Percentiles rank a stretch among this genome's conserved stretches.
phyloP scores from a whole-genome alignment of 1,284 basidiomycete species.

The Rhodotorula sp. region DNA sequence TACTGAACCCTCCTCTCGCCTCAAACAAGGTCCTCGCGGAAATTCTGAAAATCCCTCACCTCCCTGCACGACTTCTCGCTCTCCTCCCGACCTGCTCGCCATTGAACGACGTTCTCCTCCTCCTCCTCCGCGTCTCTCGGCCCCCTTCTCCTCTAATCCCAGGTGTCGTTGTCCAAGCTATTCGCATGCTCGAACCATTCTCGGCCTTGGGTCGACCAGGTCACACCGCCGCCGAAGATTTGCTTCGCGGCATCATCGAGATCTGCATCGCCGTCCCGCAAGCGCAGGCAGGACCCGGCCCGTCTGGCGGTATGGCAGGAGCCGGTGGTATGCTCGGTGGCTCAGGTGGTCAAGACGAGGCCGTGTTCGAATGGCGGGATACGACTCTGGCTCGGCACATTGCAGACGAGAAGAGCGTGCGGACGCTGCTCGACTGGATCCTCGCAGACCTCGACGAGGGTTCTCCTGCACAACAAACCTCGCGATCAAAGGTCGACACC shows the following conservation, averaged over 20 bases:
- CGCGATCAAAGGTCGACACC: constrained; percentile 26
- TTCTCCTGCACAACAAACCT: constrained; percentile 33
- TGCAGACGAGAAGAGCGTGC: constrained; percentile 71
- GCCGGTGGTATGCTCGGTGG: background rate
- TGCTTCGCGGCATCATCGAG: constrained; percentile 91
- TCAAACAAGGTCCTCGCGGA: constrained; percentile 85
- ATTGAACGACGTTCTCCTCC: constrained; percentile 85
- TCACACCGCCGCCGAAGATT: constrained; percentile 83
- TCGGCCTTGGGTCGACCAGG: constrained; percentile 71
- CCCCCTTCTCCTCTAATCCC: constrained; percentile 58
- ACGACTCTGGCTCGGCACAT: constrained; percentile 88
- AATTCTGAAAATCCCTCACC: constrained; percentile 75
- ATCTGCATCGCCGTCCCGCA: constrained; percentile 71
- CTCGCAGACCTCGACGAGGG: constrained; percentile 61
- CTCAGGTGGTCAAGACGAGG: constrained; percentile 14
- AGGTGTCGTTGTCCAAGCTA: constrained; percentile 60
- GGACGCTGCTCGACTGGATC: constrained; percentile 75
- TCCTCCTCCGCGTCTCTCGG: constrained; percentile 90
- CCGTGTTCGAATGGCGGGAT: constrained; percentile 46
- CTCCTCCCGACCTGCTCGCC: constrained; percentile 71
- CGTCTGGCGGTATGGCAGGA: constrained; percentile 2
- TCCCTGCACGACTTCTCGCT: constrained; percentile 77
- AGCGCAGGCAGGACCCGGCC: constrained; percentile 17
- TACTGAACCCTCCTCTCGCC: background rate
- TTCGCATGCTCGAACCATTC: constrained; percentile 78